Evolutionary conservation across 139 green algal genomes (phyloP).

Genomic region (Astrephomene gubernaculifera): DNA sequence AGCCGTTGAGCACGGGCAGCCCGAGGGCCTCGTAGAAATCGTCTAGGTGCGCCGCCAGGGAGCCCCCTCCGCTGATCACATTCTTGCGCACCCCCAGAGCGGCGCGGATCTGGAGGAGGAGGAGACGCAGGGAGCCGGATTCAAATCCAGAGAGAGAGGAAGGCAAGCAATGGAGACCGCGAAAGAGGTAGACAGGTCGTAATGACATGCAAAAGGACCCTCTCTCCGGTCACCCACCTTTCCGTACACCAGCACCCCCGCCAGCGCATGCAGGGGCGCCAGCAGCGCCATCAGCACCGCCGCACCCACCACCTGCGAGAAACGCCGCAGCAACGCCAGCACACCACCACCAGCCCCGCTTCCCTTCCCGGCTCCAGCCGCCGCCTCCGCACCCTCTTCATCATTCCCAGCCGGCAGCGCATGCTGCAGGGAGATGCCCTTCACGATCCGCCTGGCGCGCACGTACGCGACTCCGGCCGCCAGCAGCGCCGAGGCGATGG

Average conservation of each 20-base stretch:
- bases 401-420: constrained; percentile 48
- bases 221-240: no score
- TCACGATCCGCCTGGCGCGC: constrained; percentile 43
- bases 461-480: constrained; percentile 65
- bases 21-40: constrained; percentile 91
- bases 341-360: constrained; percentile 45
- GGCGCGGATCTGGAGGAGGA: constrained; percentile 64
- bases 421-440: constrained; percentile 69
- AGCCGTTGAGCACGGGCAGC: constrained; percentile 92
- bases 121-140: neutral
- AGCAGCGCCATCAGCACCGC: constrained; percentile 67
- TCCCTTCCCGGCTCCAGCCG: no score
- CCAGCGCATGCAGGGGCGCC: constrained; percentile 77
- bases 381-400: constrained; percentile 43
- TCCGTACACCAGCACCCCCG: constrained; percentile 70
- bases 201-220: no score
- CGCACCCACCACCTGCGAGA: constrained; percentile 56
- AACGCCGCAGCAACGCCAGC: constrained; percentile 64
- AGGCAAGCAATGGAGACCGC: no score
- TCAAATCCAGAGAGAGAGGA: no score
- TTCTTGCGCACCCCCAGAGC: constrained; percentile 66
- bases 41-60: constrained; percentile 87
- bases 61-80: constrained; percentile 89
- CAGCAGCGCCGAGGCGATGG: constrained; percentile 70
- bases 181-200: no score